phyloP scores from a whole-genome alignment of 2,329 filamentous ascomycete genomes.

The Sporothrix curviconia region DNA sequence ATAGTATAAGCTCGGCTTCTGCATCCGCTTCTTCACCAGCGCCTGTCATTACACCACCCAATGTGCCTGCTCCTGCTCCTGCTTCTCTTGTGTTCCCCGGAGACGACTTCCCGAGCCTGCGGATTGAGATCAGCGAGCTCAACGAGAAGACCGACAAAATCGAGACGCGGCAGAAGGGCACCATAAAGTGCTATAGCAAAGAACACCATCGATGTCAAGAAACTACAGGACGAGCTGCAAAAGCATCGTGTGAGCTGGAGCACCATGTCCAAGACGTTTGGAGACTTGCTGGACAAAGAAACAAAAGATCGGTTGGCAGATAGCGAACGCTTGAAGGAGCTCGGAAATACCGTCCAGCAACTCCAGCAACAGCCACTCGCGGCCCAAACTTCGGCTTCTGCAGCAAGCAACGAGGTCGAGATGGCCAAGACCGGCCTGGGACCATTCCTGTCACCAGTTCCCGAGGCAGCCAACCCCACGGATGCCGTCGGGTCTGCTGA shows the following conservation, averaged over 20 bases:
- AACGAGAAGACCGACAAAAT: too few relatives aligned
- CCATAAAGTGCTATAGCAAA: neutral
- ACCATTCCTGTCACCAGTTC: conserved; percentile 1
- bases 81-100: conserved; percentile 13
- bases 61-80: neutral
- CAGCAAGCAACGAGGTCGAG: neutral
- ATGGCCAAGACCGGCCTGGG: neutral
- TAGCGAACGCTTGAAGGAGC: neutral
- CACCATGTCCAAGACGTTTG: conserved; percentile 1
- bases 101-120: conserved; percentile 17
- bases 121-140: conserved; percentile 13
- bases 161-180: neutral
- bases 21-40: neutral
- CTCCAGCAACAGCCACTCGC: neutral
- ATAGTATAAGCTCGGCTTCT: neutral
- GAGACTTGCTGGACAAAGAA: conserved; percentile 3
- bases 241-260: neutral
- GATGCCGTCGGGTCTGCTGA: neutral
- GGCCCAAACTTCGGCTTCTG: neutral
- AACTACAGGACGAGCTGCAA: neutral
- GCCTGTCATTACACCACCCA: neutral
- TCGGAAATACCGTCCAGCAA: conserved; percentile 3
- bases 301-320: neutral
- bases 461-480: neutral
- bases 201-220: neutral